phyloP scores from a whole-genome alignment of 768 basidiomycete genomes.

The Macrolepiota fuliginosa region DNA sequence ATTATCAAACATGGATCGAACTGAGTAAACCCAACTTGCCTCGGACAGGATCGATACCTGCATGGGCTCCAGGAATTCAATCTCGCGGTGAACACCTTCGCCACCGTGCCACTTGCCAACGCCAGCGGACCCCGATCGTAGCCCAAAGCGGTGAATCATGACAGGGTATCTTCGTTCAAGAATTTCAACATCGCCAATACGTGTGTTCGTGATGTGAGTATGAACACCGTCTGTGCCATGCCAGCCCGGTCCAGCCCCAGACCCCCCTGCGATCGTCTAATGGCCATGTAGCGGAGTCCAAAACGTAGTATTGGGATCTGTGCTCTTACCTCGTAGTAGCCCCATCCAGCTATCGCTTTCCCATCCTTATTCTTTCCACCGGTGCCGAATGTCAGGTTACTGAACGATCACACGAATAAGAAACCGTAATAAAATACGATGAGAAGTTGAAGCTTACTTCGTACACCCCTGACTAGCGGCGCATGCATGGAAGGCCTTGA shows the following conservation, averaged over 20 bases:
- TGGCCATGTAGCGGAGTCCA: slow-evolving; percentile 6
- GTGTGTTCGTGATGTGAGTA: slow-evolving; percentile 91
- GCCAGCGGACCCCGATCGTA: slow-evolving; percentile 70
- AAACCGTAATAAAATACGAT: slow-evolving; percentile 7
- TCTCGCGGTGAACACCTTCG: slow-evolving; percentile 79
- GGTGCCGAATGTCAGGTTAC: slow-evolving; percentile 86
- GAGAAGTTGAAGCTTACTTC: slow-evolving; percentile 56
- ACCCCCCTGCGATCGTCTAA: slow-evolving; percentile 92
- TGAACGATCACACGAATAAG: slow-evolving; percentile 24
- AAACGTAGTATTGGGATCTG: neutral
- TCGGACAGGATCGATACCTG: slow-evolving; percentile 90
- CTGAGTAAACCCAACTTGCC: slow-evolving; percentile 35
- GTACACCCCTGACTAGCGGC: slow-evolving; percentile 94
- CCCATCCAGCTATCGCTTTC: slow-evolving; percentile 76
- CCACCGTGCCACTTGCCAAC: slow-evolving; percentile 75
- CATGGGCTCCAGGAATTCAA: slow-evolving; percentile 78
- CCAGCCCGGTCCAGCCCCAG: slow-evolving; percentile 87
- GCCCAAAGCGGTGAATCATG: slow-evolving; percentile 79
- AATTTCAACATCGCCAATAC: slow-evolving; percentile 92
- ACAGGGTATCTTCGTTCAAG: slow-evolving; percentile 92
- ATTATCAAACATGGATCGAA: neutral
- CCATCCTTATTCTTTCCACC: slow-evolving; percentile 87
- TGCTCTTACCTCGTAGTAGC: slow-evolving; percentile 72
- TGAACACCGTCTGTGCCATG: slow-evolving; percentile 93
- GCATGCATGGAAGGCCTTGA: slow-evolving; percentile 88